Conservation (phyloP, 2,329 filamentous ascomycete species). For the Xylariaceae sp. region DNA sequence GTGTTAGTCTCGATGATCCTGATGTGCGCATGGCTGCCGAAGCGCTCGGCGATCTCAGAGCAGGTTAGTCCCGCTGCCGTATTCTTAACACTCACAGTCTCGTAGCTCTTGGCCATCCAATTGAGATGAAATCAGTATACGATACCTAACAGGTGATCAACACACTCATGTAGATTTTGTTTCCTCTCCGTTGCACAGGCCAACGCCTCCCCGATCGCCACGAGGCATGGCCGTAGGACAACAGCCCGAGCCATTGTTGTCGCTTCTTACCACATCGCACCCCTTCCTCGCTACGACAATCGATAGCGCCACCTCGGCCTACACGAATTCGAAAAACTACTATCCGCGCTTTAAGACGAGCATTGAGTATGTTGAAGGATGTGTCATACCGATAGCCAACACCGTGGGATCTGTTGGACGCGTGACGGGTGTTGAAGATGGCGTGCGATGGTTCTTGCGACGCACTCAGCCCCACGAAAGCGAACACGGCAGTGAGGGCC, state of each 20-base stretch:
- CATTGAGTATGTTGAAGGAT: constrained; percentile 85
- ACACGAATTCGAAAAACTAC: constrained; percentile 83
- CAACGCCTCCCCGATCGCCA: constrained; percentile 39
- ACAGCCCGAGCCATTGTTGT: constrained; percentile 73
- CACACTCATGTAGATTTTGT: constrained; percentile 52
- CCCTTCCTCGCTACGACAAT: constrained; percentile 81
- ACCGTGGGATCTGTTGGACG: constrained; percentile 80
- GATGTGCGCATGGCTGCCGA: constrained; percentile 68
- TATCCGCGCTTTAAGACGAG: constrained; percentile 84
- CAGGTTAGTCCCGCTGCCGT: constrained; percentile 48
- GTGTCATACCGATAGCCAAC: constrained; percentile 78
- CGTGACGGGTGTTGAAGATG: constrained; percentile 80
- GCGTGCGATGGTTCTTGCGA: constrained; percentile 77
- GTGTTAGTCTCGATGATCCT: constrained; percentile 58
- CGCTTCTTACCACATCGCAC: constrained; percentile 81
- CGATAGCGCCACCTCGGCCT: constrained; percentile 77
- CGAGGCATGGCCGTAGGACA: constrained; percentile 37
- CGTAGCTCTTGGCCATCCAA: not conserved
- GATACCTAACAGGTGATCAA: constrained; percentile 15
- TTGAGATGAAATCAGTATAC: not conserved
- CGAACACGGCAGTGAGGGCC: constrained; percentile 42
- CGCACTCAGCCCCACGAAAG: constrained; percentile 44
- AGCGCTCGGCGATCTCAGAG: constrained; percentile 67
- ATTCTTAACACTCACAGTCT: not conserved
- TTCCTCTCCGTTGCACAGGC: constrained; percentile 53